Conservation (phyloP, 331 rosid species). For the Quercus tomentella region DNA sequence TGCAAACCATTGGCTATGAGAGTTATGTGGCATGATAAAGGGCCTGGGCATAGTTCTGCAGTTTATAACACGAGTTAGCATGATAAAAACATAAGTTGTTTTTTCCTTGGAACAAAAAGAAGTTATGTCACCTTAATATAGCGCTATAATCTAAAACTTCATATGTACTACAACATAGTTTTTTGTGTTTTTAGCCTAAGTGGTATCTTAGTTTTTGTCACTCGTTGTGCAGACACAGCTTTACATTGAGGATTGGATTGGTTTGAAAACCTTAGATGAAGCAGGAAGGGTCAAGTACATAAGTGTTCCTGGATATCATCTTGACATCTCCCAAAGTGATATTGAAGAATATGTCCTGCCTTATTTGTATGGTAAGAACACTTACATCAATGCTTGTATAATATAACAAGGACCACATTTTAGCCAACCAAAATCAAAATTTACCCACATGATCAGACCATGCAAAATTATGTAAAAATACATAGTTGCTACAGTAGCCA, state of each 20-base stretch:
- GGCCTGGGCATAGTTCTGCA: too few species aligned
- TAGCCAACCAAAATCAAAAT: too few species aligned
- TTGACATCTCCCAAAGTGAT: slow-evolving; percentile 52
- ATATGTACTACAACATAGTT: not conserved
- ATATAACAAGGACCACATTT: too few species aligned
- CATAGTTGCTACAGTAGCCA: too few species aligned
- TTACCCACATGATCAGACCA: too few species aligned
- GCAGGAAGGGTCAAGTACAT: slow-evolving; percentile 70
- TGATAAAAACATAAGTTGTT: not conserved
- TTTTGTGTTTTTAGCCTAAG: not conserved
- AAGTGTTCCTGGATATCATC: slow-evolving; percentile 59
- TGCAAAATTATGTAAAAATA: too few species aligned
- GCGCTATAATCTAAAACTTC: not conserved
- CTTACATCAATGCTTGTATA: too few species aligned
- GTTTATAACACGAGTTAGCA: not conserved
- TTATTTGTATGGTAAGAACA: slow-evolving; percentile 31
- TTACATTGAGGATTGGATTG: slow-evolving; percentile 85
- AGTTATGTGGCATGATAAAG: too few species aligned
- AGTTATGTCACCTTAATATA: not conserved
- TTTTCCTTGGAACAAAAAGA: not conserved
- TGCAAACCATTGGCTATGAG: not conserved
- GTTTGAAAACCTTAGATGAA: slow-evolving; percentile 65
- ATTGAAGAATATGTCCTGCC: slow-evolving; percentile 57
- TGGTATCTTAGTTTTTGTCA: not conserved
- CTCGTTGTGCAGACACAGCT: slow-evolving; percentile 59